Conservation (phyloP, 2,329 filamentous ascomycete genomes). For the Dothideomycetes sp. region DNA sequence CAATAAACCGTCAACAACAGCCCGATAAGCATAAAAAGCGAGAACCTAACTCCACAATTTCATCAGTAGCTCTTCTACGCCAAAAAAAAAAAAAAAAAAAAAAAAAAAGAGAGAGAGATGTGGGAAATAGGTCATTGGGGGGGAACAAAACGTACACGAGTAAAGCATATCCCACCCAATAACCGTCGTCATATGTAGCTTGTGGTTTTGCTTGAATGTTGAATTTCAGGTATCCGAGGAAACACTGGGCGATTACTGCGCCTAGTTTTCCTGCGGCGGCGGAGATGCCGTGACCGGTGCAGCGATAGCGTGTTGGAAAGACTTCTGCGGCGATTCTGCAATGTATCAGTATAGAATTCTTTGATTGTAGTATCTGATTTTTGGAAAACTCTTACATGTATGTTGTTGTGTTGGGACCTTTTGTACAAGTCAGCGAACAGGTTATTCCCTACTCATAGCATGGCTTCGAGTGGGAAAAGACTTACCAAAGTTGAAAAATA, state of each 20-base stretch:
- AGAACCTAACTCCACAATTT: background rate
- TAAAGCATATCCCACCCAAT: too few relatives aligned
- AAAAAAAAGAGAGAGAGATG: background rate
- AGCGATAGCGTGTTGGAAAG: conserved; percentile 48
- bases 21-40: conserved; percentile 1
- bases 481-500: conserved; percentile 38
- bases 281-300: conserved; percentile 44
- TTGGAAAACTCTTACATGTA: too few relatives aligned
- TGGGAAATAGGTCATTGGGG: too few relatives aligned
- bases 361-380: too few relatives aligned
- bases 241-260: conserved; percentile 36
- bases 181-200: background rate
- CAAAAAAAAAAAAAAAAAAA: background rate
- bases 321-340: conserved; percentile 48
- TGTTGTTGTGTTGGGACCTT: conserved; percentile 23
- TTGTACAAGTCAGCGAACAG: too few relatives aligned
- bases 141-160: conserved; percentile 6
- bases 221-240: conserved; percentile 20
- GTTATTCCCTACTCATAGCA: too few relatives aligned
- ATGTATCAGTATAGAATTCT: too few relatives aligned
- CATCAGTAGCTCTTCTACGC: too few relatives aligned
- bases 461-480: background rate
- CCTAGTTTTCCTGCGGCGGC: conserved; percentile 47
- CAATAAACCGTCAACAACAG: conserved; percentile 5
- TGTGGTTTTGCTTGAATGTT: background rate